Evolutionary conservation across 345 rosid species (phyloP).

Genomic region (Eucalyptus brandiana): DNA sequence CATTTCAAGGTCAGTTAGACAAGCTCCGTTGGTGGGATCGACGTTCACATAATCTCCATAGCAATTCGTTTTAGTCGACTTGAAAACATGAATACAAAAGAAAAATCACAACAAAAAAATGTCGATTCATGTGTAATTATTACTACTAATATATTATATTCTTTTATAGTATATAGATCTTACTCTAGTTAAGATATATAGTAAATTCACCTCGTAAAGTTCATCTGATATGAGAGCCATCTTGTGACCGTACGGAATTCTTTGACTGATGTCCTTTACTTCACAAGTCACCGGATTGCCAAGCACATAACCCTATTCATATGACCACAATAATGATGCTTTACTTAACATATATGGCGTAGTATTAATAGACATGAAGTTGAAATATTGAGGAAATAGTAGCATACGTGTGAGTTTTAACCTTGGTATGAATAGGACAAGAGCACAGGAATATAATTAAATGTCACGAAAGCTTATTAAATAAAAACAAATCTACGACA

Average conservation of each 20-base stretch:
- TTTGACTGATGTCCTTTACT: slow-evolving; percentile 3
- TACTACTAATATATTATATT: neutral
- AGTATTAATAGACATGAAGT: neutral
- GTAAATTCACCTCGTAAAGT: slow-evolving; percentile 27
- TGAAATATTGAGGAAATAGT: neutral
- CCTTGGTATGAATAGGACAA: neutral
- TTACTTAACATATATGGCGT: neutral
- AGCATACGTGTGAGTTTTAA: neutral
- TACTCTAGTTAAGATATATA: neutral
- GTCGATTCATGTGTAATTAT: neutral
- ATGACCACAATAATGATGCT: neutral
- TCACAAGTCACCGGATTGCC: slow-evolving; percentile 25
- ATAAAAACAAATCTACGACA: neutral
- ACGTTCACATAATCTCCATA: neutral
- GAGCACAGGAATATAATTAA: neutral
- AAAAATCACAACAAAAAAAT: neutral
- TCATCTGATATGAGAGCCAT: slow-evolving; percentile 43
- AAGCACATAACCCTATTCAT: slow-evolving; percentile 30
- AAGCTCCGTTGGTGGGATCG: neutral
- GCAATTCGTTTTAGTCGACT: slow-evolving; percentile 2
- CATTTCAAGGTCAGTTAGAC: neutral
- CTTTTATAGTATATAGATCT: neutral
- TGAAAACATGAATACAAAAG: neutral
- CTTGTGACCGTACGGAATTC: slow-evolving; percentile 21
- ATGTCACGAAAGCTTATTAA: neutral